phyloP scores from a whole-genome alignment of 805 yeast genomes.

The Cyberlindnera veronae region DNA sequence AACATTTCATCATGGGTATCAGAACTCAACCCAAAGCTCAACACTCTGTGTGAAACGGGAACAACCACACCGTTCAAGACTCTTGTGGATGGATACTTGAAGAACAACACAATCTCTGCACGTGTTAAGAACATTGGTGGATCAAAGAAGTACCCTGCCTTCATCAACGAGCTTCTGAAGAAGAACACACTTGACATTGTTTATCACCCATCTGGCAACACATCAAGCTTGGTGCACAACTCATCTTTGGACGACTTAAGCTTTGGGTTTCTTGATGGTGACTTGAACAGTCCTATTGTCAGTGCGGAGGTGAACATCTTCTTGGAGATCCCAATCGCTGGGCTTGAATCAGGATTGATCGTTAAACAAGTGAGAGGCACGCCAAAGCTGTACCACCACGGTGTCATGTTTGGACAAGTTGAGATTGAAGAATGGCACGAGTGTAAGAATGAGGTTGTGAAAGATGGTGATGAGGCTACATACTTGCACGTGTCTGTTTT shows the following conservation, averaged over 20 bases:
- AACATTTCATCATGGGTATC: constrained; percentile 12
- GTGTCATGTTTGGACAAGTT: constrained; percentile 40
- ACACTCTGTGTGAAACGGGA: constrained; percentile 1
- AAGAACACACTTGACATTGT: constrained; percentile 15
- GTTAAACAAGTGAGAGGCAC: constrained; percentile 8
- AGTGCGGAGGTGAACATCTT: constrained; percentile 36
- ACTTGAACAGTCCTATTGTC: constrained; percentile 32
- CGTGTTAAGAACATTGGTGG: constrained; percentile 22
- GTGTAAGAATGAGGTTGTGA: constrained; percentile 34
- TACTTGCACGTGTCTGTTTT: constrained; percentile 36
- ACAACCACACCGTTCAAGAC: constrained; percentile 18
- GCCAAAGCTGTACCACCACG: constrained; percentile 35
- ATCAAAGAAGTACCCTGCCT: constrained; percentile 18
- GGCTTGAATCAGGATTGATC: constrained; percentile 26
- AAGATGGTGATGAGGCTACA: constrained; percentile 10
- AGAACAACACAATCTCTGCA: constrained; percentile 20
- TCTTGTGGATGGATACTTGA: constrained; percentile 14
- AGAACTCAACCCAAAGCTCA: constrained; percentile 6
- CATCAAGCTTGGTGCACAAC: constrained; percentile 29
- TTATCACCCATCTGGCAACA: constrained; percentile 15
- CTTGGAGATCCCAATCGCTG: constrained; percentile 29
- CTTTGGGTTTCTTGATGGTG: constrained; percentile 34
- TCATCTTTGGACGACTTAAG: constrained; percentile 36
- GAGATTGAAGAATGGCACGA: constrained; percentile 43
- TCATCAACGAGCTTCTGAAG: constrained; percentile 21